phyloP scores from a whole-genome alignment of 164 flowering plant genomes.

The Sedum album region DNA sequence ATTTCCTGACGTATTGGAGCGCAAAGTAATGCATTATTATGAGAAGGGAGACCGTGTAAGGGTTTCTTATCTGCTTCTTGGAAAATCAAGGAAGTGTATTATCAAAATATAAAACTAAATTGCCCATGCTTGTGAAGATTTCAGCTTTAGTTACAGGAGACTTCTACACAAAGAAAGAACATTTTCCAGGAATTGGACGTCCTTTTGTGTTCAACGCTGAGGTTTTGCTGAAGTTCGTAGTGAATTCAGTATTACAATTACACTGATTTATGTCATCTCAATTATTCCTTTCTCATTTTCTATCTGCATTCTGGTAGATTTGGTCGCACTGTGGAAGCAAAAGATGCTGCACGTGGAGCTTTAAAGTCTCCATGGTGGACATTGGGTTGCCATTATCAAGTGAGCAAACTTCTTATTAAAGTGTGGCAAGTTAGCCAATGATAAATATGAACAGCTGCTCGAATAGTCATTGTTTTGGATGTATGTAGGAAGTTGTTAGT shows the following conservation, averaged over 20 bases:
- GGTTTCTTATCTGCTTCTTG: neutral
- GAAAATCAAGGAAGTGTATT: neutral
- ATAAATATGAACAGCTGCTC: neutral
- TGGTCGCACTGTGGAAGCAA: slow-evolving; percentile 71
- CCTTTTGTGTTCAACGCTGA: slow-evolving; percentile 89
- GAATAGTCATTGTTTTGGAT: neutral
- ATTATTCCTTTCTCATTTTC: neutral
- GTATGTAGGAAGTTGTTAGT: slow-evolving; percentile 68
- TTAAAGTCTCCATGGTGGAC: slow-evolving; percentile 99
- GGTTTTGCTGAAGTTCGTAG: slow-evolving; percentile 74
- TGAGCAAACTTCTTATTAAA: slow-evolving; percentile 9
- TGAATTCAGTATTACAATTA: neutral
- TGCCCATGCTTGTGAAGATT: slow-evolving; percentile 40
- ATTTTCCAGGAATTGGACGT: slow-evolving; percentile 93
- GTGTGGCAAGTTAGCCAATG: neutral
- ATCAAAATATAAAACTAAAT: neutral
- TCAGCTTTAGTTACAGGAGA: slow-evolving; percentile 88
- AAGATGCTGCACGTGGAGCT: slow-evolving; percentile 87
- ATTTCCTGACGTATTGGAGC: slow-evolving; percentile 81
- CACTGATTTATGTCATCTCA: slow-evolving; percentile 25
- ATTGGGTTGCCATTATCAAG: slow-evolving; percentile 74
- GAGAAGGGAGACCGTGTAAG: slow-evolving; percentile 84
- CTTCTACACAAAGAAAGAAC: slow-evolving; percentile 75
- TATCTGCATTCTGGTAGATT: slow-evolving; percentile 34
- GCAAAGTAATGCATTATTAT: slow-evolving; percentile 59